phyloP scores from a whole-genome alignment of 2,329 filamentous ascomycete genomes.

The Paradendryphiella salina region DNA sequence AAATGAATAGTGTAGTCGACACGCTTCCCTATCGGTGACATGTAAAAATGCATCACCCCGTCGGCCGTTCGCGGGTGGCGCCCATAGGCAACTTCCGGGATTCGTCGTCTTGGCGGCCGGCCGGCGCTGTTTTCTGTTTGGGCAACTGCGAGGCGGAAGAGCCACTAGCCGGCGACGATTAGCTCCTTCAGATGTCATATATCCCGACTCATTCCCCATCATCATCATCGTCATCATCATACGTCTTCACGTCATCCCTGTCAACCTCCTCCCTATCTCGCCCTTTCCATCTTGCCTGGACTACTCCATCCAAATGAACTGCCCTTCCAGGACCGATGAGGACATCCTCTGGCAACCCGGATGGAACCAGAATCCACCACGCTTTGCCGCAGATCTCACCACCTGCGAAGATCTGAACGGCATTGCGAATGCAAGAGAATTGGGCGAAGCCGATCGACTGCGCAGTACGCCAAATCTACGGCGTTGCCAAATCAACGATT shows the following conservation, averaged over 20 bases:
- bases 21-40: not conserved
- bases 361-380: conserved; percentile 40
- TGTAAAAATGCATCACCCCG: not conserved
- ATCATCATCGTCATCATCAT: conserved; percentile 5
- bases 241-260: conserved; percentile 23
- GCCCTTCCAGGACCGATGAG: conserved; percentile 37
- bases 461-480: conserved; percentile 16
- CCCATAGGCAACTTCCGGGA: conserved; percentile 3
- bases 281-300: not conserved
- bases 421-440: conserved; percentile 37
- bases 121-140: conserved; percentile 20
- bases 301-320: conserved; percentile 31
- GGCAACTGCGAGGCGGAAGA: conserved; percentile 19
- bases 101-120: conserved; percentile 22
- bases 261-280: not conserved
- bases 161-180: conserved; percentile 23
- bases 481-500: conserved; percentile 19
- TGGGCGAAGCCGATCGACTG: conserved; percentile 30
- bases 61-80: conserved; percentile 17
- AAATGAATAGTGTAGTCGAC: no score
- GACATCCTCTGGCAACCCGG: conserved; percentile 30
- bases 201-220: conserved; percentile 15
- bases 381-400: conserved; percentile 38
- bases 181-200: conserved; percentile 21
- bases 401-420: conserved; percentile 39